Evolutionary conservation across 176 grass and related monocot species (phyloP).

Genomic region (Avena insularis): DNA sequence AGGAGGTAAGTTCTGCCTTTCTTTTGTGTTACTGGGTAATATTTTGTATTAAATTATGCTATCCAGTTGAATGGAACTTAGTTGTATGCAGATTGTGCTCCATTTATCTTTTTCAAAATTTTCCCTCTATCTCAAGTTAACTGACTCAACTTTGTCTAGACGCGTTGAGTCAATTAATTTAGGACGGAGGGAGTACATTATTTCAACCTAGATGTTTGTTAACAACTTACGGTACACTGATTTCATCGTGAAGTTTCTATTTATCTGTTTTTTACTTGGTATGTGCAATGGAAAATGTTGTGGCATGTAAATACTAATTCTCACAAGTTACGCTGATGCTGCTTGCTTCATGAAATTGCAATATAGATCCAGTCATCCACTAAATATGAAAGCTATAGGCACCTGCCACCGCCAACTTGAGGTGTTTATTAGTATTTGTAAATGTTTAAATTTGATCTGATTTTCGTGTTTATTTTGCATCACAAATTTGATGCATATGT

Average conservation of each 20-base stretch:
- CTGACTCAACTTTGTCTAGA: no score
- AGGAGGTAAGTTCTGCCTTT: slow-evolving; percentile 66
- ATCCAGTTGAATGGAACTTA: not conserved
- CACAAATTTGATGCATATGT: slow-evolving; percentile 6
- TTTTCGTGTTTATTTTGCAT: slow-evolving; percentile 13
- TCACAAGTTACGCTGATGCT: not conserved
- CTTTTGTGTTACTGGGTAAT: slow-evolving; percentile 10
- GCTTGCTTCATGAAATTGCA: not conserved
- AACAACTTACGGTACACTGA: not conserved
- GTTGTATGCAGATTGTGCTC: not conserved
- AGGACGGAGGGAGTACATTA: not conserved
- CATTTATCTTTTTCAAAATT: not conserved
- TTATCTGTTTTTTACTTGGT: not conserved
- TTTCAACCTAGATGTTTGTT: not conserved
- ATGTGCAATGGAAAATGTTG: not conserved
- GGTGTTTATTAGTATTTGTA: not conserved
- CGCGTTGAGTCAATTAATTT: no score
- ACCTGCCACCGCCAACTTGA: not conserved
- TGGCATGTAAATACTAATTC: slow-evolving; percentile 1
- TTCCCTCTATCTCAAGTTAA: no score
- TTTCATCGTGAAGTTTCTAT: not conserved
- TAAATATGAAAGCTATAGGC: slow-evolving; percentile 1
- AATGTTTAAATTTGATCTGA: not conserved
- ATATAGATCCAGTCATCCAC: not conserved
- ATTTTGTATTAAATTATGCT: slow-evolving; percentile 21